Conservation (phyloP, 140 eudicot genomes). For the Oenanthe javanica region DNA sequence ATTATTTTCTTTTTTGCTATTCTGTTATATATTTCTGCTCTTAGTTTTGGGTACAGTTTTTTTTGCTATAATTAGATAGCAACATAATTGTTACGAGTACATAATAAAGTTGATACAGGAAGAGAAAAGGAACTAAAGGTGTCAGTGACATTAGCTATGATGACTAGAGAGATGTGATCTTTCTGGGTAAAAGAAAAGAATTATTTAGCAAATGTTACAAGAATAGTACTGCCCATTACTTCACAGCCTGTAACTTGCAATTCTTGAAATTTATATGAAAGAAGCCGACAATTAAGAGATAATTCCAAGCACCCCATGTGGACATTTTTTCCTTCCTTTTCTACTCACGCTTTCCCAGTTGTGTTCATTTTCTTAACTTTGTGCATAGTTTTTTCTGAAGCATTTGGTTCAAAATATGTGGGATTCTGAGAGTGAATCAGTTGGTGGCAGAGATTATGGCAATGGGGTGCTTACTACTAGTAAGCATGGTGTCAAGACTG, state of each 20-base stretch:
- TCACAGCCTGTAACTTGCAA: constrained; percentile 59
- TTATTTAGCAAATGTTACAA: constrained; percentile 16
- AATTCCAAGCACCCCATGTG: constrained; percentile 93
- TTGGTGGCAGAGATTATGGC: constrained; percentile 56
- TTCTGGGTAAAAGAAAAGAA: constrained; percentile 14
- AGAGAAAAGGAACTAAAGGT: neutral
- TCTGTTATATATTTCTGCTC: neutral
- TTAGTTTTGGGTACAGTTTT: neutral
- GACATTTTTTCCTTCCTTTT: constrained; percentile 27
- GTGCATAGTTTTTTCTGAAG: neutral
- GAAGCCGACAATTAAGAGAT: constrained; percentile 38
- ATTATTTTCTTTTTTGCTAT: too few species aligned
- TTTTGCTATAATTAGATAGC: neutral
- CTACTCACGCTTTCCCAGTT: constrained; percentile 8
- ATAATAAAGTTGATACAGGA: neutral
- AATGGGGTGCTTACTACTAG: constrained; percentile 51
- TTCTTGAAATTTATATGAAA: constrained; percentile 23
- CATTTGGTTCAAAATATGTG: constrained; percentile 57
- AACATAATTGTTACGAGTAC: too few species aligned
- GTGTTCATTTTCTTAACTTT: constrained; percentile 12
- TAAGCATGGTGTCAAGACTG: constrained; percentile 51
- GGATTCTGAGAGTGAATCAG: constrained; percentile 76
- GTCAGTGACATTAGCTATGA: neutral
- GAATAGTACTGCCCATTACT: constrained; percentile 61
- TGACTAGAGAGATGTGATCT: neutral